Percentiles rank a stretch among this genome's conserved stretches.
These are phyloP conservation scores for Microcyclospora pomicola DNA, from an alignment of 2,329 filamentous ascomycete genomes.

Conservation along the genomic window DNA sequence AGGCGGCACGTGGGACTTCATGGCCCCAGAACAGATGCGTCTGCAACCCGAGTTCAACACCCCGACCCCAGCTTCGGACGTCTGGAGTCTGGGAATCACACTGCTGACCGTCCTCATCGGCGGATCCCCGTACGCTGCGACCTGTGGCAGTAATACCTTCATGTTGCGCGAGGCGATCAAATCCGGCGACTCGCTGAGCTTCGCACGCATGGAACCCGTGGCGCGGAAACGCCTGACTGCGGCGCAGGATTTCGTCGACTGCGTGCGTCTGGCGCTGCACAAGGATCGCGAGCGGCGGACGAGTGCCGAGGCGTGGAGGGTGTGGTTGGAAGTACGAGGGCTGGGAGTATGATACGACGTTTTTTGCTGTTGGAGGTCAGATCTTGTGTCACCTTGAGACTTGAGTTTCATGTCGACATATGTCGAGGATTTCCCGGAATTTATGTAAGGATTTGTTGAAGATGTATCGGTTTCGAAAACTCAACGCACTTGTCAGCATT, in stretches of 20 bases:
- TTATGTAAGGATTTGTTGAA: too few species aligned
- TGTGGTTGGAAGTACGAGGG: constrained; percentile 17
- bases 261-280: constrained; percentile 26
- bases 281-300: constrained; percentile 20
- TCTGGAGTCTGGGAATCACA: constrained; percentile 33
- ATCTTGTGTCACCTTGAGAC: too few species aligned
- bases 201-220: constrained; percentile 24
- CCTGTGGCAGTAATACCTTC: constrained; percentile 26
- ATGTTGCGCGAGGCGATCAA: constrained; percentile 32
- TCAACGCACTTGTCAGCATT: too few species aligned
- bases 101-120: constrained; percentile 31
- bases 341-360: not conserved
- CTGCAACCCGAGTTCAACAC: constrained; percentile 15
- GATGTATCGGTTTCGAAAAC: too few species aligned
- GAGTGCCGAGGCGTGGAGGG: constrained; percentile 18
- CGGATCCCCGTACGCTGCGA: constrained; percentile 27
- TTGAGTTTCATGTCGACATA: too few species aligned
- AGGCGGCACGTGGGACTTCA: constrained; percentile 35
- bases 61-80: constrained; percentile 25
- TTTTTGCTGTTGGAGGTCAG: too few species aligned
- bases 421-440: too few species aligned
- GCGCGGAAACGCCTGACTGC: constrained; percentile 18
- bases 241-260: constrained; percentile 22
- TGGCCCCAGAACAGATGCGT: constrained; percentile 25
- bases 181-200: constrained; percentile 27